These are phyloP conservation scores for Mycena alexandri DNA, from an alignment of 768 basidiomycete species.

Conservation along the genomic window DNA sequence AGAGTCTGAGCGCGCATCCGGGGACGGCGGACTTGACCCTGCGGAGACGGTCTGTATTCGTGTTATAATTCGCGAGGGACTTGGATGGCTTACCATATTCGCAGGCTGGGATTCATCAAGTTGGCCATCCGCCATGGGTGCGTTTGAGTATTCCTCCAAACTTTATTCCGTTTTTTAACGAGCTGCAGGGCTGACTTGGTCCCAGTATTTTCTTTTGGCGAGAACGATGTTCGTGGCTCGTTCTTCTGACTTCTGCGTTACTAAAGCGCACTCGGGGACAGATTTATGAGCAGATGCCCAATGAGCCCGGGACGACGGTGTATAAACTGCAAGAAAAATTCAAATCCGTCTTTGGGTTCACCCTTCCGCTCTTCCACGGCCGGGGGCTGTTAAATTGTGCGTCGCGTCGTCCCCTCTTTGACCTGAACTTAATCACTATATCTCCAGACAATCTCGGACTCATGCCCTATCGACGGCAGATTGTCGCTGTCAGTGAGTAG, in stretches of 20 bases:
- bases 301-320: conserved; percentile 90
- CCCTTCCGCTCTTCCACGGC: conserved; percentile 97
- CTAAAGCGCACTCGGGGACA: conserved; percentile 45
- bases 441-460: conserved; percentile 89
- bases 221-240: conserved; percentile 87
- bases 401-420: background rate
- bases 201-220: conserved; percentile 98
- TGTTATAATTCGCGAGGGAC: background rate
- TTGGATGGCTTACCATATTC: background rate
- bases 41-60: conserved; percentile 67
- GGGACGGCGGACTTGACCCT: conserved; percentile 95
- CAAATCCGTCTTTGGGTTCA: conserved; percentile 94
- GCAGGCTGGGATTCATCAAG: conserved; percentile 94
- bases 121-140: conserved; percentile 91
- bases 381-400: conserved; percentile 94
- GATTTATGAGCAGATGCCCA: conserved; percentile 98
- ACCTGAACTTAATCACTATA: background rate
- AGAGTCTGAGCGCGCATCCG: conserved; percentile 92
- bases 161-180: conserved; percentile 10
- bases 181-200: conserved; percentile 87
- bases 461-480: conserved; percentile 95
- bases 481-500: conserved; percentile 94
- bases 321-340: conserved; percentile 92
- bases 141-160: conserved; percentile 32
- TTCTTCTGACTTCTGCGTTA: background rate